Conservation (phyloP, 495 filamentous ascomycete species). For the Lentithecium fluviatile region DNA sequence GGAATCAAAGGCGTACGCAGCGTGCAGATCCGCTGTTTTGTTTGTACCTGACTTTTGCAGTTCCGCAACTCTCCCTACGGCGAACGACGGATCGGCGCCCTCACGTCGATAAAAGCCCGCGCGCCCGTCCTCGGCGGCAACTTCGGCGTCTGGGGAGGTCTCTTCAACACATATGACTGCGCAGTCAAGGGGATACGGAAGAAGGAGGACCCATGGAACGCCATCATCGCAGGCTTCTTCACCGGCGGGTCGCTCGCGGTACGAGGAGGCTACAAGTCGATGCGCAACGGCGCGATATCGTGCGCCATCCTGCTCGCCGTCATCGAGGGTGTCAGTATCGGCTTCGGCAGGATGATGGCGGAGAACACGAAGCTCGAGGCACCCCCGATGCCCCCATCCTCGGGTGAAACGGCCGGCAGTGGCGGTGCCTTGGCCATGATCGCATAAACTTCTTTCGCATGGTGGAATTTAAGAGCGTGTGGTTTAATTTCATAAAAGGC, state of each 20-base stretch:
- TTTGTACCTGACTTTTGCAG: background rate
- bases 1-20: conserved; percentile 80
- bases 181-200: conserved; percentile 92
- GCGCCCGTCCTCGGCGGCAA: conserved; percentile 95
- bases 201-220: conserved; percentile 98
- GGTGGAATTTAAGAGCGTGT: background rate
- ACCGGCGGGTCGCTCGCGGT: conserved; percentile 90
- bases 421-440: background rate
- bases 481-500: background rate
- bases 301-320: conserved; percentile 92
- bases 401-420: background rate
- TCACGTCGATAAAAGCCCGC: conserved; percentile 96
- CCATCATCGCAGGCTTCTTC: conserved; percentile 94
- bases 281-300: conserved; percentile 90
- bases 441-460: background rate
- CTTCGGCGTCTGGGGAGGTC: conserved; percentile 94
- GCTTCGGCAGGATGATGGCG: conserved; percentile 94
- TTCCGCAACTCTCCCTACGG: conserved; percentile 64
- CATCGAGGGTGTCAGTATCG: conserved; percentile 97
- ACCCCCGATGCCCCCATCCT: conserved; percentile 41
- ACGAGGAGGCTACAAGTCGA: conserved; percentile 82
- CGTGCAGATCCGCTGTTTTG: background rate
- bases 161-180: conserved; percentile 94
- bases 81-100: conserved; percentile 89
- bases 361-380: conserved; percentile 80